Evolutionary conservation across 2,329 filamentous ascomycete species (phyloP).

Genomic region (Fusarium clavum): DNA sequence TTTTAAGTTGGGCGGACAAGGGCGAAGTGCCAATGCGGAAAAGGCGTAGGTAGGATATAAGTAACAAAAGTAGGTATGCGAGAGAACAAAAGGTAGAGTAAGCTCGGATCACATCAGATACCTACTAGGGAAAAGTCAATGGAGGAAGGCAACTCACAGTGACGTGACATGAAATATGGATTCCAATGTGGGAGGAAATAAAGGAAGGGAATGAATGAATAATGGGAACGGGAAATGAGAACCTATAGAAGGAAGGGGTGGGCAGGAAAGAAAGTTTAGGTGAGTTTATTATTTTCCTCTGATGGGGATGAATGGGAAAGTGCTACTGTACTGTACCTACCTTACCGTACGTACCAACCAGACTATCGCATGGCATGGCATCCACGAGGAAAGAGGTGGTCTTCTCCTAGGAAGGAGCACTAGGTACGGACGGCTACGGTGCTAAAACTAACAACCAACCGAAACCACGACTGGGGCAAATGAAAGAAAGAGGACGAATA

Average conservation of each 20-base stretch:
- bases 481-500: slow-evolving; percentile 33
- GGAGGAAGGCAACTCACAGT: slow-evolving; percentile 4
- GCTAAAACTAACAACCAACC: slow-evolving; percentile 41
- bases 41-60: slow-evolving; percentile 9
- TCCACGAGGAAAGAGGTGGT: not conserved
- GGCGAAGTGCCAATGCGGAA: not conserved
- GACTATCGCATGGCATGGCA: slow-evolving; percentile 2
- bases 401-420: slow-evolving; percentile 16
- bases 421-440: slow-evolving; percentile 7
- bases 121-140: slow-evolving; percentile 1
- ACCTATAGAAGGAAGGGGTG: slow-evolving; percentile 20
- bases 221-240: slow-evolving; percentile 23
- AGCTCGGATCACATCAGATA: slow-evolving; percentile 21
- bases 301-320: slow-evolving; percentile 16
- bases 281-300: slow-evolving; percentile 24
- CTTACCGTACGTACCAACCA: slow-evolving; percentile 7
- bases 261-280: slow-evolving; percentile 33
- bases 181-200: slow-evolving; percentile 8
- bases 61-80: slow-evolving; percentile 7
- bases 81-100: slow-evolving; percentile 10
- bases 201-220: slow-evolving; percentile 14
- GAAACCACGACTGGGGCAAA: slow-evolving; percentile 32
- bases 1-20: slow-evolving; percentile 7
- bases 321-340: slow-evolving; percentile 25
- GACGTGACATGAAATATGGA: slow-evolving; percentile 9